Evolutionary conservation across 257 asterid species (phyloP).

Genomic region (Solanum megistacrolobum): DNA sequence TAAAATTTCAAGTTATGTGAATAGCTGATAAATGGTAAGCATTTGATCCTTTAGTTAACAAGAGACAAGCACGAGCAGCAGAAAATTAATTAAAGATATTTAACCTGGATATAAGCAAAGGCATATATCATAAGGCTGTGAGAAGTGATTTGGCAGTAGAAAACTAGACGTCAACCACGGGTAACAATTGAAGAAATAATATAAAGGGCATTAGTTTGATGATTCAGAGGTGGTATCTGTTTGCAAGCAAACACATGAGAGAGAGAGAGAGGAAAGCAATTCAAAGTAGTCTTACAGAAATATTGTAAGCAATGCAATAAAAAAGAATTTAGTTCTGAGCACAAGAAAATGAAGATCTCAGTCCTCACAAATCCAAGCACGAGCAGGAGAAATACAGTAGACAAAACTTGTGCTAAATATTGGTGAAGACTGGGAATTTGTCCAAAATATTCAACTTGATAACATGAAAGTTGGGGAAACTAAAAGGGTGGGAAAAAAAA

Average conservation of each 20-base stretch:
- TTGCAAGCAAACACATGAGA: neutral
- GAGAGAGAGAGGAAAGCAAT: neutral
- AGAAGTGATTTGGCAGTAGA: neutral
- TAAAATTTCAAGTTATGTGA: neutral
- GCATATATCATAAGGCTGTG: neutral
- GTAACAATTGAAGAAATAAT: neutral
- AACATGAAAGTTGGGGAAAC: neutral
- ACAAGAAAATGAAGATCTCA: neutral
- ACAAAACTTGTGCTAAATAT: neutral
- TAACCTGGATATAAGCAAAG: neutral
- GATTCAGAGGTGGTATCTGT: neutral
- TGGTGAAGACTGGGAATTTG: neutral
- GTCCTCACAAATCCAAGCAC: neutral
- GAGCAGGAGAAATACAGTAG: neutral
- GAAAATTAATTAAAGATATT: neutral
- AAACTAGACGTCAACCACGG: neutral
- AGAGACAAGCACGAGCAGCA: neutral
- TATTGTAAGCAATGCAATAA: neutral
- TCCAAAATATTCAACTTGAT: neutral
- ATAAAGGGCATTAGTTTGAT: neutral
- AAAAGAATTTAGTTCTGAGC: neutral
- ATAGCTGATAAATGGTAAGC: neutral
- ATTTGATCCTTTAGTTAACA: neutral
- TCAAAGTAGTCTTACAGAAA: neutral
- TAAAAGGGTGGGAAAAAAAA: neutral